Conservation (phyloP, 129 eudicot species). For the Gnaphalium uliginosum region DNA sequence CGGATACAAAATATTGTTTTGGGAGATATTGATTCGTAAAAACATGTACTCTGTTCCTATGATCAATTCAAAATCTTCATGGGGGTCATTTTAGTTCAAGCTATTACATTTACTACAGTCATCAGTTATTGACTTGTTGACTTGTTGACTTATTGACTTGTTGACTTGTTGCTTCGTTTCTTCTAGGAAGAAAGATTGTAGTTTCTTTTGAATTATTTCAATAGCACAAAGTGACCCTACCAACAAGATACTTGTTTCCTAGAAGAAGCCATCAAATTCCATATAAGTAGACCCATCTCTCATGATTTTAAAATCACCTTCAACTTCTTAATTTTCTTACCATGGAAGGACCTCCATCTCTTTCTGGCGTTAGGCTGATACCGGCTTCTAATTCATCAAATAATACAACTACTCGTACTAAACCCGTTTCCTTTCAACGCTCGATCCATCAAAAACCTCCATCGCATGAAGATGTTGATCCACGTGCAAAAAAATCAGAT, state of each 20-base stretch:
- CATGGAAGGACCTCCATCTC: slow-evolving; percentile 16
- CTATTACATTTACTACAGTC: too few relatives aligned
- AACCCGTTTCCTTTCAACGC: slow-evolving; percentile 13
- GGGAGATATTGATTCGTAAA: too few relatives aligned
- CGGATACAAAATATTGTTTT: too few relatives aligned
- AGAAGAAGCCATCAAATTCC: too few relatives aligned
- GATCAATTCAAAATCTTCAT: too few relatives aligned
- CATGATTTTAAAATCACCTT: background rate
- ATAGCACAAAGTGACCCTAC: too few relatives aligned
- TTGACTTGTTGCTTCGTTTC: background rate
- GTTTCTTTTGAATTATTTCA: background rate
- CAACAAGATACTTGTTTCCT: too few relatives aligned
- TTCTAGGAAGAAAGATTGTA: background rate
- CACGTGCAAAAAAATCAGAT: background rate
- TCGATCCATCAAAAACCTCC: slow-evolving; percentile 16
- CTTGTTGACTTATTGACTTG: too few relatives aligned
- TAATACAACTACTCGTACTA: background rate
- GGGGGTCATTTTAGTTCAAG: too few relatives aligned
- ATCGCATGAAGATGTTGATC: slow-evolving; percentile 19
- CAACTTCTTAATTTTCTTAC: background rate
- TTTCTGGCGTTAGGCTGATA: background rate
- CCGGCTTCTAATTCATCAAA: background rate
- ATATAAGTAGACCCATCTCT: background rate
- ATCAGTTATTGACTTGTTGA: too few relatives aligned
- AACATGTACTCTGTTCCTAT: too few relatives aligned